Base-by-base conservation (phyloP, 768 basidiomycete genomes). In the Suillus hirtellus region DNA sequence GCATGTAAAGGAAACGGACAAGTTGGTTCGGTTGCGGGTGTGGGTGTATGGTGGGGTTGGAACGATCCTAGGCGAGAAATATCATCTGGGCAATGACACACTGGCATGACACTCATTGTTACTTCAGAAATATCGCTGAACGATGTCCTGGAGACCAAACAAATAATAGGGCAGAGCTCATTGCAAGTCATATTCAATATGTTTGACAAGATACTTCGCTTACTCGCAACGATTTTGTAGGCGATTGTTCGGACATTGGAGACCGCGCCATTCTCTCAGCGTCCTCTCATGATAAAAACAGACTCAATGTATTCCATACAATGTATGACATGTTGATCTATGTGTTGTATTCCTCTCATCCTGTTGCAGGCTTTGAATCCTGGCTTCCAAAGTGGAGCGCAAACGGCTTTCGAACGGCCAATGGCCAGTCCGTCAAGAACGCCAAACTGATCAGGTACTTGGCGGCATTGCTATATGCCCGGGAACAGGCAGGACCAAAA, bases 21-120 rank as follows among this genome's bases (percentile, higher is more conserved):
- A 70, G 37, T 35, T 3, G 85, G 82, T 1, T 82, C 90, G 0
- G 66, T 84, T 47, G 96, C 93, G 1, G 96, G 96, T 1, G 76
- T 95, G 49, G 96, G 96, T 0, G 92, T 98, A 0, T 98, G 88
- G 86, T 98, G 92, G 92, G 92, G 89, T 0, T 75, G 71, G 11
- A 71, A 81, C 63, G 90, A 94, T 74, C 73, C 84, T 38, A 79
- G 90, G 90, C 86, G 53, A 56, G 75, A 63, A 21, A 24, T 37
- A 12, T n/a, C 37, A 35, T 56, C 37, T 34, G 52, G 34, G 11
- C 14, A 14, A 58, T 19, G 37, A 56, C 24, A 27, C 24, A n/a
- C n/a, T n/a, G n/a, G n/a, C n/a, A 17, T 4, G 5, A 12, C 19
- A 24, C 12, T 38, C 34, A 59, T 63, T 53, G 24, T 35, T 10